A percentile compares a stretch with the other conserved stretches of the same genome.
These are phyloP conservation scores for Conoideocrella luteorostrata DNA, from an alignment of 2,329 filamentous ascomycete genomes.

Conservation along the genomic window DNA sequence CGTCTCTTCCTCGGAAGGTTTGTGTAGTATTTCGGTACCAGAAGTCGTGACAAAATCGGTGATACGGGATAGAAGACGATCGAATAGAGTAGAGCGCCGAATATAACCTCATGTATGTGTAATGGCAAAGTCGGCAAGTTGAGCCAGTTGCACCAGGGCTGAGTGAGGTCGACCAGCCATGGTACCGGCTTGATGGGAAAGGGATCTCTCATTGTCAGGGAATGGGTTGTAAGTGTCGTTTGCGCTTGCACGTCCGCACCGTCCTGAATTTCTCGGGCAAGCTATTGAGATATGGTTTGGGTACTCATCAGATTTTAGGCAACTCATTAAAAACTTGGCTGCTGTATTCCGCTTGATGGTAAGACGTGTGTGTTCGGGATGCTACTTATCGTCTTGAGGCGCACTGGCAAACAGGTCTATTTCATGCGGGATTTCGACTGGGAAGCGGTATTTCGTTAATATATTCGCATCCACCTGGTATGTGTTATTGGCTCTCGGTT, in stretches of 20 bases:
- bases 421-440: too few relatives aligned
- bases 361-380: too few relatives aligned
- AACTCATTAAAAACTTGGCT: too few relatives aligned
- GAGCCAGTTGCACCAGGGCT: conserved; percentile 58
- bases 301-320: too few relatives aligned
- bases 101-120: conserved; percentile 70
- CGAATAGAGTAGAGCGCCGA: conserved; percentile 62
- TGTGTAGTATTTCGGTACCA: conserved; percentile 60
- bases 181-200: conserved; percentile 60
- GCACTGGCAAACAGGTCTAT: too few relatives aligned
- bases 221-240: neutral
- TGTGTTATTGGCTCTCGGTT: too few relatives aligned
- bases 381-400: too few relatives aligned
- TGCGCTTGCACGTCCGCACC: neutral
- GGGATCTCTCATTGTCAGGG: conserved; percentile 59
- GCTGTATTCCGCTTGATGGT: too few relatives aligned
- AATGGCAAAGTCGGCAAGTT: conserved; percentile 61
- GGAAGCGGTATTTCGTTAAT: too few relatives aligned
- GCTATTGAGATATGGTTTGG: too few relatives aligned
- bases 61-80: conserved; percentile 60
- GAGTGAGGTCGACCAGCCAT: conserved; percentile 47
- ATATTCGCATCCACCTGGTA: too few relatives aligned
- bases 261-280: neutral
- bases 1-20: conserved; percentile 56
- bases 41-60: conserved; percentile 54